Conservation (phyloP, 352 stramenopile species). For the Globisporangium canariense region DNA sequence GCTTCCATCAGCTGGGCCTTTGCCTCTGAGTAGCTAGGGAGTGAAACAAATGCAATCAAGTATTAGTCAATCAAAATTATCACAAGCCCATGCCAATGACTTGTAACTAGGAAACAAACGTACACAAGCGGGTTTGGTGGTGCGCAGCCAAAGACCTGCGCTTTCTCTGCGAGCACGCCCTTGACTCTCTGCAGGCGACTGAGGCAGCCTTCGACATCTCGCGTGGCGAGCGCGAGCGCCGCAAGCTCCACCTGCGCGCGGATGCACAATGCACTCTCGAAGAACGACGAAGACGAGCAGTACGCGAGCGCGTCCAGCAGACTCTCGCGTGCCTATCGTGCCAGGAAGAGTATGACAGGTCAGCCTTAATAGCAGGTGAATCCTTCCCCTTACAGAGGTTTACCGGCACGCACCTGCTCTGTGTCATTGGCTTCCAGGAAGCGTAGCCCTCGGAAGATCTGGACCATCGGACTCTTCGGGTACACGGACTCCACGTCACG, state of each 20-base stretch:
- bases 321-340: conserved; percentile 33
- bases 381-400: neutral
- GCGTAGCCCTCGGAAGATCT: conserved; percentile 38
- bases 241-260: conserved; percentile 54
- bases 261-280: conserved; percentile 59
- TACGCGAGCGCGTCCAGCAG: conserved; percentile 59
- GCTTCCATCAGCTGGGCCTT: conserved; percentile 55
- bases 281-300: conserved; percentile 61
- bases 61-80: conserved; percentile 5
- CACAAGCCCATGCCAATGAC: neutral
- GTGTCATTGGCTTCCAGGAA: conserved; percentile 25
- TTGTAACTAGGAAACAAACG: conserved; percentile 8
- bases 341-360: neutral
- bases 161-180: conserved; percentile 45
- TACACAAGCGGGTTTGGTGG: conserved; percentile 39
- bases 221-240: conserved; percentile 31
- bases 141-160: conserved; percentile 29
- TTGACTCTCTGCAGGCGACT: conserved; percentile 42
- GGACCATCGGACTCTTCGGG: conserved; percentile 47
- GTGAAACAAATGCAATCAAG: neutral
- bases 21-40: conserved; percentile 44
- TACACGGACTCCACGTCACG: conserved; percentile 21
- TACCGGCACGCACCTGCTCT: conserved; percentile 22
- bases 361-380: neutral
- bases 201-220: conserved; percentile 63